Evolutionary conservation across 176 grass and related monocot genomes (phyloP), one percentile per base, ranked within the genome.

Genomic region (Phoenix dactylifera): DNA sequence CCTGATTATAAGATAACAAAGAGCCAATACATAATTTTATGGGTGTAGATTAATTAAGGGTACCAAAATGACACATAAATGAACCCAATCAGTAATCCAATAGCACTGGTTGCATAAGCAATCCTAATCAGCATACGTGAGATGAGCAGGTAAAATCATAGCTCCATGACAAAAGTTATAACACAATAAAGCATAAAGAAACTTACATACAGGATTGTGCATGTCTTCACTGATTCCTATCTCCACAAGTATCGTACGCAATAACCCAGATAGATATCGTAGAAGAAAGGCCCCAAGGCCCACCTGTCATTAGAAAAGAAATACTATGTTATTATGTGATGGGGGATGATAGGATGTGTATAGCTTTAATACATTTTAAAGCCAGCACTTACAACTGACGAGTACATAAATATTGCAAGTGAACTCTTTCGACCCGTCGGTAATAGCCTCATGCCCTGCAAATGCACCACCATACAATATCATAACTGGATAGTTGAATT

Each of bases 201-300:
- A 88, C 92, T 88, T 90, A 90, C 92, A 96, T 96, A 96, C 92
- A 96, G 92, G 92, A 82, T 90, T 87, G 80, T 90, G 87, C 92
- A 96, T 89, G 54, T 96, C 92, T 90, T 96, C 92, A 7, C 75
- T 64, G 62, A 96, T 90, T 77, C 92, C 92, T 63, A 96, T 82
- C 79, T 88, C 92, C 60, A 90, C 75, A 39, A 96, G 87, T 3
- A 88, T 15, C 18, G 87, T 63, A 25, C 72, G 81, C 49, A 85
- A 65, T 15, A 96, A 66, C 22, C 78, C 83, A 18, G 83, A 96
- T 15, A 96, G 49, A 80, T 88, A 96, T 57, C 63, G 63, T 63
- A 88, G 58, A 78, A 82, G 77, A 80, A 85, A 96, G 44, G 83
- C 77, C 3, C 72, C 78, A 70, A 96, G 50, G 23, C 92, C 83